Conservation (phyloP, 176 grass and related monocot genomes). For the Zizania latifolia region DNA sequence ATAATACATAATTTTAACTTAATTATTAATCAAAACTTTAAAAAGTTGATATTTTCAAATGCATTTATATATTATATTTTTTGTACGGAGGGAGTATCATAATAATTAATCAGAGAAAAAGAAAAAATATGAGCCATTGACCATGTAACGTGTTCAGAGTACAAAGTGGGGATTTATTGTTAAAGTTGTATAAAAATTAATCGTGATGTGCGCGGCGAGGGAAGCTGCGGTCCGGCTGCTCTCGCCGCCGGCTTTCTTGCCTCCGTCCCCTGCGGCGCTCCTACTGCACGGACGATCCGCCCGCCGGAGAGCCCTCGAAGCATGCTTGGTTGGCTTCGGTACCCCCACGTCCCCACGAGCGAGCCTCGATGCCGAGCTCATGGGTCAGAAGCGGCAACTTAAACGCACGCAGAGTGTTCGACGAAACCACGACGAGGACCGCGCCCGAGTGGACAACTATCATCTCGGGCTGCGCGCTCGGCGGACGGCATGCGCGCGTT, state of each 20-base stretch:
- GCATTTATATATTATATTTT: no score
- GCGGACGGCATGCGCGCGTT: slow-evolving; percentile 29
- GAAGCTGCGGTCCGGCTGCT: slow-evolving; percentile 5
- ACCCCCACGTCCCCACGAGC: no score
- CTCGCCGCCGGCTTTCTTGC: neutral
- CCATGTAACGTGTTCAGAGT: no score
- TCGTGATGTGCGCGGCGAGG: slow-evolving; percentile 11
- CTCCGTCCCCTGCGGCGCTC: neutral
- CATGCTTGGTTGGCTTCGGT: no score
- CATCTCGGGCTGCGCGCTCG: slow-evolving; percentile 38
- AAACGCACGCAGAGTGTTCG: neutral
- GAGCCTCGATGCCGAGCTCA: neutral
- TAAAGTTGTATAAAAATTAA: no score
- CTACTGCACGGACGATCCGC: neutral
- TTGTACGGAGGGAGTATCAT: no score
- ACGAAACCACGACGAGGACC: slow-evolving; percentile 20
- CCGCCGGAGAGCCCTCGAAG: neutral
- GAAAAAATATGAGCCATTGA: no score
- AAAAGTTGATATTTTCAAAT: no score
- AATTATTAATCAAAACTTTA: no score
- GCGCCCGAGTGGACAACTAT: slow-evolving; percentile 29
- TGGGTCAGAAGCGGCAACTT: neutral
- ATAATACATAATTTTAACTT: no score
- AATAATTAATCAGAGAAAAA: no score
- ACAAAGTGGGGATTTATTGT: no score